Evolutionary conservation across 306 rosid genomes (phyloP).

Genomic region (Sicyos baderoa): DNA sequence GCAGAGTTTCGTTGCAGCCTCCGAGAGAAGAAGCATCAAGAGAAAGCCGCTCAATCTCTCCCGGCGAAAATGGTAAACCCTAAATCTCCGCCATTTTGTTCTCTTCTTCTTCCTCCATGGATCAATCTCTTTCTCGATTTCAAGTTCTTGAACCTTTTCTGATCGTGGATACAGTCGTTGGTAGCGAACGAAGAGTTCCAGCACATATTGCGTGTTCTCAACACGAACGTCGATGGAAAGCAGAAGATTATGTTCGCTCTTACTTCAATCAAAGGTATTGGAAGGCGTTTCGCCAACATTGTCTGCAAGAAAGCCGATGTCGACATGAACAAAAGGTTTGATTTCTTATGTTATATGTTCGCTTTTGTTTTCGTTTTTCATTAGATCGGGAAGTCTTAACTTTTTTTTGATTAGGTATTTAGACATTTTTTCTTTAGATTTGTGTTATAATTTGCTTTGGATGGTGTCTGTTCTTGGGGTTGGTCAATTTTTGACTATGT

Average conservation of each 20-base stretch:
- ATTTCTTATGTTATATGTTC: not conserved
- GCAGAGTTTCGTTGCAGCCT: not conserved
- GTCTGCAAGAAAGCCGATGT: conserved; percentile 23
- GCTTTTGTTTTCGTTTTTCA: not conserved
- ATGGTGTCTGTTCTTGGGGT: no score
- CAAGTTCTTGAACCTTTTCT: not conserved
- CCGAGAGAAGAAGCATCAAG: not conserved
- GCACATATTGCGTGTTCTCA: conserved; percentile 23
- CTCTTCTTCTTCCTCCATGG: not conserved
- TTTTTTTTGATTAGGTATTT: not conserved
- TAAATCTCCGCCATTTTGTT: not conserved
- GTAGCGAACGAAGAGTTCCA: conserved; percentile 22
- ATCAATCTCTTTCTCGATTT: not conserved
- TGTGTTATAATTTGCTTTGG: no score
- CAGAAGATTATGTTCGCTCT: conserved; percentile 25
- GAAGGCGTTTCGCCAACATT: conserved; percentile 23
- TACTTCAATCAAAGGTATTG: conserved; percentile 22
- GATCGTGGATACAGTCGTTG: conserved; percentile 5
- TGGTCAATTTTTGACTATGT: no score
- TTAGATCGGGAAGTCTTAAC: not conserved
- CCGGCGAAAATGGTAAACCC: conserved; percentile 10
- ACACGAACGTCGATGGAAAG: conserved; percentile 21
- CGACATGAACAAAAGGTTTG: conserved; percentile 24
- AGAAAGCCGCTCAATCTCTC: not conserved
- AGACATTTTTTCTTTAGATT: not conserved